Percentiles rank a stretch among this genome's conserved stretches.
phyloP scores from a whole-genome alignment of 805 yeast genomes.

The Hyphopichia homilentoma region DNA sequence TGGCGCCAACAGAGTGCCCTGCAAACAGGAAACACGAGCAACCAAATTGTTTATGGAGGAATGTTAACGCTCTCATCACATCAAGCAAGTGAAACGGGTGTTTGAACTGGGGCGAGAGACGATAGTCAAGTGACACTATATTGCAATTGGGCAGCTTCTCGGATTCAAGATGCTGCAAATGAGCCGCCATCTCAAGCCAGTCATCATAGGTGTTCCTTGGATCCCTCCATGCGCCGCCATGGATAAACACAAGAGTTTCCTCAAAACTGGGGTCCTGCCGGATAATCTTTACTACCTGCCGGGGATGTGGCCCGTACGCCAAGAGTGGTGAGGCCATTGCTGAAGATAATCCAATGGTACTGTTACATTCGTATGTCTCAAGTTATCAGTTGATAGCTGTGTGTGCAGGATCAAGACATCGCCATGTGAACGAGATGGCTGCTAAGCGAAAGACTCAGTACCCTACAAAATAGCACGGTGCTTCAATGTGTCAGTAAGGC shows the following conservation, averaged over 20 bases:
- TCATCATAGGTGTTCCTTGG: constrained; percentile 58
- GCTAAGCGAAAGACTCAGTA: too few species aligned
- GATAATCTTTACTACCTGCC: constrained; percentile 29
- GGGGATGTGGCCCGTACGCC: constrained; percentile 32
- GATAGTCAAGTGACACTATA: constrained; percentile 63
- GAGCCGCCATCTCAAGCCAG: too few species aligned
- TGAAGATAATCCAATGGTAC: too few species aligned
- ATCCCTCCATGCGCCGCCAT: constrained; percentile 92
- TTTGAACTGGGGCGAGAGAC: constrained; percentile 56
- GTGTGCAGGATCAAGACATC: too few species aligned
- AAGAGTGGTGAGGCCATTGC: too few species aligned
- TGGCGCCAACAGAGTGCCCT: constrained; percentile 86
- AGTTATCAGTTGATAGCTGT: too few species aligned
- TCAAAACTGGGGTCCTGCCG: constrained; percentile 9
- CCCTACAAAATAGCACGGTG: too few species aligned
- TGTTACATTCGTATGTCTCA: too few species aligned
- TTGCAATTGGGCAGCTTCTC: too few species aligned
- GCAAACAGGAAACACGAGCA: constrained; percentile 23
- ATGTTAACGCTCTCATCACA: constrained; percentile 41
- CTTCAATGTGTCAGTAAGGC: too few species aligned
- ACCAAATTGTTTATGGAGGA: constrained; percentile 14
- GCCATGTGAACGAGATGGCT: too few species aligned
- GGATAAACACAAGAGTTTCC: constrained; percentile 53
- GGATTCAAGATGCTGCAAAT: too few species aligned
- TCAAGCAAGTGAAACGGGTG: constrained; percentile 66